phyloP scores from a whole-genome alignment of 257 asterid species.

The Rhazya stricta region DNA sequence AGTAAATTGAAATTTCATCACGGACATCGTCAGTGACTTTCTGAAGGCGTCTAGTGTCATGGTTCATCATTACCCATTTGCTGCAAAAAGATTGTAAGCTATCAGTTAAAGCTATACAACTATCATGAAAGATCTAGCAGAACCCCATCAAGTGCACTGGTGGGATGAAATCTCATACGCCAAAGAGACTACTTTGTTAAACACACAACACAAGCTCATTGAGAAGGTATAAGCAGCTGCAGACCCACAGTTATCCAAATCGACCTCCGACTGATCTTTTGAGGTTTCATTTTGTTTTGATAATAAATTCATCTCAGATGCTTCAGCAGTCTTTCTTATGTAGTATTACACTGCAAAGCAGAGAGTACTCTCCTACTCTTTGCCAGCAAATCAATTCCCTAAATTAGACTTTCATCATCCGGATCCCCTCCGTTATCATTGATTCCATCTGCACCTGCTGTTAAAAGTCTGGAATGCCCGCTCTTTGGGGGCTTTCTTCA shows the following conservation, averaged over 20 bases:
- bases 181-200: background rate
- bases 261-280: background rate
- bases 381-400: background rate
- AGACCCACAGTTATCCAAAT: background rate
- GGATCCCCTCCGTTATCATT: too few relatives aligned
- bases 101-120: background rate
- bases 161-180: background rate
- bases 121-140: background rate
- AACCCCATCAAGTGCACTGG: background rate
- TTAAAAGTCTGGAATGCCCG: too few relatives aligned
- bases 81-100: constrained; percentile 42
- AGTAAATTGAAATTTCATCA: constrained; percentile 57
- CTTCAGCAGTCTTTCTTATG: background rate
- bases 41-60: constrained; percentile 85
- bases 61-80: constrained; percentile 99
- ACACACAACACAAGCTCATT: background rate
- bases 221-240: background rate
- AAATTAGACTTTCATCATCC: background rate
- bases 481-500: too few relatives aligned
- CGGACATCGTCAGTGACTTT: constrained; percentile 93
- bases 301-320: background rate
- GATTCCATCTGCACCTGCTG: too few relatives aligned
- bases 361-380: too few relatives aligned
- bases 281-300: background rate
- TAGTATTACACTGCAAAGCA: background rate